Base-by-base conservation (phyloP, 345 rosid species). In the Pugionium cornutum region DNA sequence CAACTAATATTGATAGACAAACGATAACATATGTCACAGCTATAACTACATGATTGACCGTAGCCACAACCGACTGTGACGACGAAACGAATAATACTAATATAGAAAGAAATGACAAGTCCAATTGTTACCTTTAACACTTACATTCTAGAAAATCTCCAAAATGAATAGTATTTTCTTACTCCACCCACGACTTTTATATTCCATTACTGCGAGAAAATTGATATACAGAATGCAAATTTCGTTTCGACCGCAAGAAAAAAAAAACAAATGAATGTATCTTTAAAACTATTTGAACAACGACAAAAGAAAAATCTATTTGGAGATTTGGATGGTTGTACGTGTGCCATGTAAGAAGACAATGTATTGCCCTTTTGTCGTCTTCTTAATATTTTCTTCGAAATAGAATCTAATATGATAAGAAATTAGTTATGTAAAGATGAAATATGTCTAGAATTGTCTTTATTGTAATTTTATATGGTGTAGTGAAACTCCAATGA, bases 331-430 rank as follows among this genome's bases (percentile, higher is more conserved):
- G 66, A 50, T 42, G 70, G 45, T 30, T 61, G 64, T 55, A 39
- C 75, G 65, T 72, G 40, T 50, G 70, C 66, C 69, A 64, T 72
- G 76, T 52, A 50, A 59, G 42, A 72, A 42, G 49, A 58, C 70
- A 65, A 64, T 58, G 66, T 64, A 57, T 30, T 58, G 65, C 37
- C 31, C 51, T 72, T 51, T 51, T 63, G 60, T 52, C 60, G 34
- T 50, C 48, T 72, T 48, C 52, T 49, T 11, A 48, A 18, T 33
- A 26, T 30, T 55, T 64, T 62, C 51, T 46, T 71, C 29, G 18
- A 61, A 53, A 44, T 9, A 59, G 26, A 60, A 51, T 69, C 37
- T 51, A 51, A 5, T 3, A 34, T 69, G 67, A 59, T 68, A 52
- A 58, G 46, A 32, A 26, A 58, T 18, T 60, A 45, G 25, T 18